Percentiles rank a stretch among this genome's conserved stretches.
Conservation (phyloP, 2,329 filamentous ascomycete genomes). For the Talaromyces sp. region DNA sequence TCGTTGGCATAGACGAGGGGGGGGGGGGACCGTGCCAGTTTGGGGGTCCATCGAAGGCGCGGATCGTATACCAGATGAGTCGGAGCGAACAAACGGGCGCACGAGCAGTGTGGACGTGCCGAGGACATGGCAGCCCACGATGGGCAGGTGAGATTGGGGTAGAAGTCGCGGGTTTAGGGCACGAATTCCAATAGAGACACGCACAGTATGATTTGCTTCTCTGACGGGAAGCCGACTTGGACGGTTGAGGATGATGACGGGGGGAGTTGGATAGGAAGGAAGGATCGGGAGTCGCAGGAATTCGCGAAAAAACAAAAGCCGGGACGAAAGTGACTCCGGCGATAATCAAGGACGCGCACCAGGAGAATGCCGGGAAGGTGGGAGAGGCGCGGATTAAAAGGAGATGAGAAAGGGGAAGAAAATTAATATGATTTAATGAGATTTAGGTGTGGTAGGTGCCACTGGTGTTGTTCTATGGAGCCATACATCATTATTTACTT, state of each 20-base stretch:
- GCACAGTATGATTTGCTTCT: not conserved
- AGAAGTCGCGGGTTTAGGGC: not conserved
- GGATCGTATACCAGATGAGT: not conserved
- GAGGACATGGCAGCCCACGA: not conserved
- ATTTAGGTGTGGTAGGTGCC: conserved; percentile 34
- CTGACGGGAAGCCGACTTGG: not conserved
- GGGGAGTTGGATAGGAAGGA: not conserved
- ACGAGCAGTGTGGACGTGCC: not conserved
- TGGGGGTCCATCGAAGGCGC: not conserved
- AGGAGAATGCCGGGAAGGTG: conserved; percentile 5
- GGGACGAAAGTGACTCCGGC: not conserved
- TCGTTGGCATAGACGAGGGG: not conserved
- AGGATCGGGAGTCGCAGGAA: not conserved
- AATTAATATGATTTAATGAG: conserved; percentile 7
- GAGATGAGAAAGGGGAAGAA: conserved; percentile 9
- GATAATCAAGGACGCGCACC: not conserved
- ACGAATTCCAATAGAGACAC: not conserved
- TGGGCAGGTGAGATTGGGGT: too few relatives aligned
- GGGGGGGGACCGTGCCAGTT: not conserved
- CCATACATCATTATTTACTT: conserved; percentile 19
- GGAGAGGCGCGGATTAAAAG: conserved; percentile 4
- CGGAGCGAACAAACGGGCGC: not conserved
- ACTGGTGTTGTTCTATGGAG: conserved; percentile 11
- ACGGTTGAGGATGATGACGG: too few relatives aligned
- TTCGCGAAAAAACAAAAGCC: not conserved